phyloP scores from a whole-genome alignment of 768 basidiomycete species.

The Multifurca ochricompacta region DNA sequence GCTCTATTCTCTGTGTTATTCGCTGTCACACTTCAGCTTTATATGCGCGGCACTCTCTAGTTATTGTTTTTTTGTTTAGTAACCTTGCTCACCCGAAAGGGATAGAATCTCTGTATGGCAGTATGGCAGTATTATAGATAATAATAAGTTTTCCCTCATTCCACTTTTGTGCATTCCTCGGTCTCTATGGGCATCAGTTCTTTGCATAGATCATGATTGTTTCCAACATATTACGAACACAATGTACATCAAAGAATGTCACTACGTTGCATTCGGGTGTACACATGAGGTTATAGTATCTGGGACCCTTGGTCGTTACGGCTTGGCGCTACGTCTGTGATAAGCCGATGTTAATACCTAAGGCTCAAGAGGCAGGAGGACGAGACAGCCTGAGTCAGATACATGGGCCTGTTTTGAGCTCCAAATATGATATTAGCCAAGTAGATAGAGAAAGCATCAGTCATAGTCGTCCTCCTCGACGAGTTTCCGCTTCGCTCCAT shows the following conservation, averaged over 20 bases:
- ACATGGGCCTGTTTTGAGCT: neutral
- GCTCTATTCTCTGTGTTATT: constrained; percentile 37
- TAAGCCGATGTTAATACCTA: no score
- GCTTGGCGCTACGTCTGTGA: neutral
- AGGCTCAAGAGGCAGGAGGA: neutral
- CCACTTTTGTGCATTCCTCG: neutral
- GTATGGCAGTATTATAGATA: neutral
- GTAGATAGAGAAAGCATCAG: constrained; percentile 27
- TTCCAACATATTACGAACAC: neutral
- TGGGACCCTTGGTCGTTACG: neutral
- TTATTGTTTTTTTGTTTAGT: neutral
- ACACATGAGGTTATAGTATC: neutral
- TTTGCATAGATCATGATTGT: neutral
- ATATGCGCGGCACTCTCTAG: constrained; percentile 18
- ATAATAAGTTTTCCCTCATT: neutral
- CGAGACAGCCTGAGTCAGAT: neutral
- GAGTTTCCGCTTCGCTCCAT: constrained; percentile 69
- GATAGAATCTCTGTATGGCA: neutral
- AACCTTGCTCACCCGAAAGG: no score
- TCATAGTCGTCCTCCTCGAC: constrained; percentile 88
- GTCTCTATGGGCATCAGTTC: neutral
- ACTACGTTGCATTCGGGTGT: neutral
- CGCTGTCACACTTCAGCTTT: constrained; percentile 35
- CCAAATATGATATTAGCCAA: neutral
- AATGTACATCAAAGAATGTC: neutral